These are phyloP conservation scores for Alnus rubra DNA, from an alignment of 306 rosid species.

Conservation along the genomic window DNA sequence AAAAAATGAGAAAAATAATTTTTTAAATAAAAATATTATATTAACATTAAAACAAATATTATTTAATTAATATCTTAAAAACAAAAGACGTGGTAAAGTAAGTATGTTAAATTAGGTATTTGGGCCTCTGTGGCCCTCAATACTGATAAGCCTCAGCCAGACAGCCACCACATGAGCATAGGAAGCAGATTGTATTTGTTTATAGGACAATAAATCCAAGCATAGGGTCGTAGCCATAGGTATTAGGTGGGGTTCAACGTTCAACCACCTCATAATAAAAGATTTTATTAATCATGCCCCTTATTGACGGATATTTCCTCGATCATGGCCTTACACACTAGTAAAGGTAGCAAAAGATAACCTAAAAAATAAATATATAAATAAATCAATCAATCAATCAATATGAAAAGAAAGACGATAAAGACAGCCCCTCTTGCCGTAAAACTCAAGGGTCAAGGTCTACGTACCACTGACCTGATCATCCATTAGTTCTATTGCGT, in stretches of 20 bases:
- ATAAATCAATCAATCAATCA: neutral
- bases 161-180: neutral
- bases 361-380: neutral
- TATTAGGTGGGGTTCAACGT: neutral
- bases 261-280: neutral
- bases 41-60: no score
- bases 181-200: neutral
- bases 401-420: neutral
- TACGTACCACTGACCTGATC: neutral
- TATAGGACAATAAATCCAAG: neutral
- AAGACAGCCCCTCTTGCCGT: neutral
- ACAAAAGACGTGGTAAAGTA: neutral
- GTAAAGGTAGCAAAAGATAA: neutral
- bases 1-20: no score
- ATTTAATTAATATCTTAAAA: no score
- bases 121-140: neutral
- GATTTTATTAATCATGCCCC: neutral
- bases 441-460: neutral
- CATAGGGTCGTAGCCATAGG: neutral
- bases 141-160: neutral
- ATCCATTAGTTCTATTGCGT: neutral
- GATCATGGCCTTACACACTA: neutral
- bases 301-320: neutral
- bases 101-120: neutral
- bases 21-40: no score